phyloP scores from a whole-genome alignment of 352 stramenopile species.

The Albugo laibachii region DNA sequence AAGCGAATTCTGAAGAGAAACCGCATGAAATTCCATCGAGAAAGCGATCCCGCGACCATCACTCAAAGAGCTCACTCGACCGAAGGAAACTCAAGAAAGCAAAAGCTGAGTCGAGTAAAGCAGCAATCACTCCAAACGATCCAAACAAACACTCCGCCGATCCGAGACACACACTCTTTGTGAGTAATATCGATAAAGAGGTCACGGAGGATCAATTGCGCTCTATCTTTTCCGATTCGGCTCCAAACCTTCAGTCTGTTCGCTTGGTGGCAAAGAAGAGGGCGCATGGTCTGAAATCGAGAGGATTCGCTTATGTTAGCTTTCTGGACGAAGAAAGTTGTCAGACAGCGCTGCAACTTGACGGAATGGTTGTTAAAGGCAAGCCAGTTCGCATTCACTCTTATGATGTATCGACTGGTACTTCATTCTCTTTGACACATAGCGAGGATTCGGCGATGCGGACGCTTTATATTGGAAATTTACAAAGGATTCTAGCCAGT shows the following conservation, averaged over 20 bases:
- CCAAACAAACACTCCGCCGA: constrained; percentile 19
- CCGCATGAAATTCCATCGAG: not conserved
- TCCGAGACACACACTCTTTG: constrained; percentile 44
- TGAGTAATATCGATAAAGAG: constrained; percentile 44
- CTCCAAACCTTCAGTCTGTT: constrained; percentile 28
- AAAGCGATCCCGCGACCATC: not conserved
- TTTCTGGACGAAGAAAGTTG: constrained; percentile 27
- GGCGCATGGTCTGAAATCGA: constrained; percentile 30
- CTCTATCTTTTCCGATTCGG: constrained; percentile 20
- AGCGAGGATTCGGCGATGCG: too few relatives aligned
- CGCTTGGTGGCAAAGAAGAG: constrained; percentile 43
- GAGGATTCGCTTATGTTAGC: constrained; percentile 59
- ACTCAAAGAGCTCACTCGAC: not conserved
- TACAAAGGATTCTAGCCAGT: too few relatives aligned
- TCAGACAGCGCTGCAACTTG: constrained; percentile 10
- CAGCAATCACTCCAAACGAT: not conserved
- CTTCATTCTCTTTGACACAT: too few relatives aligned
- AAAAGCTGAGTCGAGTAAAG: not conserved
- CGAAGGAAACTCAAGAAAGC: not conserved
- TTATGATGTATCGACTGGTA: too few relatives aligned
- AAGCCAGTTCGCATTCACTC: constrained; percentile 24
- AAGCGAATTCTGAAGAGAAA: not conserved
- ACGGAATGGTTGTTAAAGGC: constrained; percentile 16
- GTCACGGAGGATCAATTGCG: constrained; percentile 25
- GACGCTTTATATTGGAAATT: too few relatives aligned